These are phyloP conservation scores for Colletotrichum scovillei DNA, from an alignment of 2,329 filamentous ascomycete genomes.

Conservation along the genomic window DNA sequence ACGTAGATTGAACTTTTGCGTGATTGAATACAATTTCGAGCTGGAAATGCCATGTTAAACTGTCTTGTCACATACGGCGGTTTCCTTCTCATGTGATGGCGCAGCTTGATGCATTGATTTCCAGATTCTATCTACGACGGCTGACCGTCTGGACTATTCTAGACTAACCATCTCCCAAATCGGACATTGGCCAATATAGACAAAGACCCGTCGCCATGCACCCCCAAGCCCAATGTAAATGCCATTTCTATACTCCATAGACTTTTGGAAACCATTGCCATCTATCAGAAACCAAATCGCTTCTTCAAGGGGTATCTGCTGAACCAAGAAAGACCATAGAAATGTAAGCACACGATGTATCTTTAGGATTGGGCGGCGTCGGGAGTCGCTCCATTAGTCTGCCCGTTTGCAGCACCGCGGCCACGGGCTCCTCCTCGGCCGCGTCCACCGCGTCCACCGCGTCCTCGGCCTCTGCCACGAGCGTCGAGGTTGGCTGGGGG, in stretches of 20 bases:
- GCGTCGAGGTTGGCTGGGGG: slow-evolving; percentile 69
- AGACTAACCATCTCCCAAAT: neutral
- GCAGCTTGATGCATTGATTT: neutral
- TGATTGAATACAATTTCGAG: neutral
- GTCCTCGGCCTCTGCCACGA: slow-evolving; percentile 52
- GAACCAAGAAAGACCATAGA: neutral
- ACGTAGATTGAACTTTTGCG: neutral
- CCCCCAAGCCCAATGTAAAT: neutral
- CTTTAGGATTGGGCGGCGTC: neutral
- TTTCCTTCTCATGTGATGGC: neutral
- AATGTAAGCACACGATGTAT: neutral
- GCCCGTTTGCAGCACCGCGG: slow-evolving; percentile 45
- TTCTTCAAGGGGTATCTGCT: slow-evolving; percentile 26
- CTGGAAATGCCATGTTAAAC: neutral
- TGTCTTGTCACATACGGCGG: neutral
- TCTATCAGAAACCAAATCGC: slow-evolving; percentile 29
- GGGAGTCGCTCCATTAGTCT: neutral
- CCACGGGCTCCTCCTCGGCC: slow-evolving; percentile 48
- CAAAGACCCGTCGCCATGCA: neutral
- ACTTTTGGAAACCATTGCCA: neutral
- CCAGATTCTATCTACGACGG: neutral
- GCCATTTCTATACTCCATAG: neutral
- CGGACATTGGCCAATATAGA: neutral
- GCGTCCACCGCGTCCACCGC: slow-evolving; percentile 41
- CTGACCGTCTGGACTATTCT: neutral